Conservation (phyloP, 2,329 filamentous ascomycete species). For the Pyricularia sp. region DNA sequence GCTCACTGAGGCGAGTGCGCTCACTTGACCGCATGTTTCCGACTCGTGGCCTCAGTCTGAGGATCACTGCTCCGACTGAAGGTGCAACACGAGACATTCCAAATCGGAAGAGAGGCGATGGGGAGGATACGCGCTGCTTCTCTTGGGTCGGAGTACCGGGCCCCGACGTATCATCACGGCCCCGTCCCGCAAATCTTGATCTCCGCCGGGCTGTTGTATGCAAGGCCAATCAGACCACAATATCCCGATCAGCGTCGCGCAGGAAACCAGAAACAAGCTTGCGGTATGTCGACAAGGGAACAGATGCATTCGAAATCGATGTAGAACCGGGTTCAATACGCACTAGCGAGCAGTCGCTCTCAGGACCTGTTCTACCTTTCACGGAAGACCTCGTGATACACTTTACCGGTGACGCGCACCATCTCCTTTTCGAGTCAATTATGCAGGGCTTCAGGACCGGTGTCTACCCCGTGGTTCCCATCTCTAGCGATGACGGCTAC, state of each 20-base stretch:
- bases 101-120: not conserved
- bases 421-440: conserved; percentile 30
- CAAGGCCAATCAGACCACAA: conserved; percentile 16
- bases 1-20: not conserved
- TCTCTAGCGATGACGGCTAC: not conserved
- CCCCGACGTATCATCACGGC: not conserved
- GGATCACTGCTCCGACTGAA: not conserved
- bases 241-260: conserved; percentile 15
- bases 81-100: too few relatives aligned
- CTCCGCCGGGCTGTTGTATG: conserved; percentile 15
- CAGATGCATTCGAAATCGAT: conserved; percentile 18
- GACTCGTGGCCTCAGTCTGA: not conserved
- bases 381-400: conserved; percentile 44
- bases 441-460: conserved; percentile 32
- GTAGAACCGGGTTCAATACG: not conserved
- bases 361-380: conserved; percentile 32
- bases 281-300: conserved; percentile 26
- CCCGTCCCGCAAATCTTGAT: conserved; percentile 6
- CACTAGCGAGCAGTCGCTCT: not conserved
- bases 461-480: conserved; percentile 12
- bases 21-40: not conserved
- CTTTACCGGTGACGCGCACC: conserved; percentile 30
- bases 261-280: conserved; percentile 13
- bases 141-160: conserved; percentile 3
- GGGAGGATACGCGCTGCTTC: not conserved